Percentiles rank a stretch among this genome's conserved stretches.
Conservation (phyloP, 768 basidiomycete species). For the Floccularia luteovirens region DNA sequence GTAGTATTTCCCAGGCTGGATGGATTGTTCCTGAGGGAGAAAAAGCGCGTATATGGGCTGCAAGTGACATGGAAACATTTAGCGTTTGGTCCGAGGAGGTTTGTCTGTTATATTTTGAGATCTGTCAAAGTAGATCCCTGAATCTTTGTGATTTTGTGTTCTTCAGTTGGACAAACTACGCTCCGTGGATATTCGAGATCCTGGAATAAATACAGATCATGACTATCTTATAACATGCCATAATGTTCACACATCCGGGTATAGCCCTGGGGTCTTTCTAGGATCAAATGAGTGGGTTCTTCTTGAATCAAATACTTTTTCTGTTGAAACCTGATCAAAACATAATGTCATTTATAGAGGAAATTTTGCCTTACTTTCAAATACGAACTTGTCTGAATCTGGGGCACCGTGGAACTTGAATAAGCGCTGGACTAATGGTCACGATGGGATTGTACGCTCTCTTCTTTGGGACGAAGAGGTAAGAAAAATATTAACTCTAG, state of each 20-base stretch:
- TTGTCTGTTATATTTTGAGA: slow-evolving; percentile 6
- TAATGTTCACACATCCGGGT: slow-evolving; percentile 17
- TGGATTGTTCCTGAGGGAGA: slow-evolving; percentile 36
- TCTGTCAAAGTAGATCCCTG: not conserved
- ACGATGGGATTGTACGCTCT: slow-evolving; percentile 49
- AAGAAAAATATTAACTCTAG: not conserved
- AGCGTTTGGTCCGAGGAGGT: slow-evolving; percentile 78
- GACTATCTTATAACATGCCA: slow-evolving; percentile 65
- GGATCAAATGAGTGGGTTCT: slow-evolving; percentile 66
- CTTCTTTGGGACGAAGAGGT: slow-evolving; percentile 51
- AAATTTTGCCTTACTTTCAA: slow-evolving; percentile 48
- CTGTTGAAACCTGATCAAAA: not conserved
- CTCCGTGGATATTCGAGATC: slow-evolving; percentile 55
- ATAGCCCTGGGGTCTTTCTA: slow-evolving; percentile 48
- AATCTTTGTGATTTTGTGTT: slow-evolving; percentile 1
- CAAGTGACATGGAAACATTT: slow-evolving; percentile 94
- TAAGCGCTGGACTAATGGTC: slow-evolving; percentile 46
- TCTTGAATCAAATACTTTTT: not conserved
- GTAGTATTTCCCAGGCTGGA: slow-evolving; percentile 71
- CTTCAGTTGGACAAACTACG: slow-evolving; percentile 51
- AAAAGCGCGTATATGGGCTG: slow-evolving; percentile 58
- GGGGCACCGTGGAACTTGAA: slow-evolving; percentile 40
- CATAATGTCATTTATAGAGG: slow-evolving; percentile 29
- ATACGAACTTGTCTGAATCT: slow-evolving; percentile 25
- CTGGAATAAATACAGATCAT: slow-evolving; percentile 48